Conservation (phyloP, 176 grass and related monocot genomes). For the Ensete ventricosum region DNA sequence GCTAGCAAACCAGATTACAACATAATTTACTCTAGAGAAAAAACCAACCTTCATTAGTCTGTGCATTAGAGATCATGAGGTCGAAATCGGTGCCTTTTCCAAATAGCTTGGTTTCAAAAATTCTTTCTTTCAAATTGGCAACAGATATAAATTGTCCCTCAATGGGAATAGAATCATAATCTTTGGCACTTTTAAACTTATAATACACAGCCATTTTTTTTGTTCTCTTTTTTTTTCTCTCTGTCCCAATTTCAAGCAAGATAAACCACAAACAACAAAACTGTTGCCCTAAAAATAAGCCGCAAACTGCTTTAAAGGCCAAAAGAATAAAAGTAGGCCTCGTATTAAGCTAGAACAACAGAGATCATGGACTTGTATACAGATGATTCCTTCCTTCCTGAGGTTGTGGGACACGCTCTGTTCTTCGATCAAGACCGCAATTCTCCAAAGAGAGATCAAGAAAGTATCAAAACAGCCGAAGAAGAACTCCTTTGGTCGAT, state of each 20-base stretch:
- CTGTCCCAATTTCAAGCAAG: slow-evolving; percentile 22
- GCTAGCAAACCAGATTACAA: not conserved
- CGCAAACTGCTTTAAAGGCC: slow-evolving; percentile 12
- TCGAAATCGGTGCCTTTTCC: slow-evolving; percentile 97
- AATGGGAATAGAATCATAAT: slow-evolving; percentile 86
- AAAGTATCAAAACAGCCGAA: not conserved
- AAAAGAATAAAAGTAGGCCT: slow-evolving; percentile 7
- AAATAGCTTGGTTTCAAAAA: slow-evolving; percentile 94
- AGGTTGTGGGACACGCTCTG: not conserved
- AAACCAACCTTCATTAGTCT: slow-evolving; percentile 89
- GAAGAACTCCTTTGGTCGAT: not conserved
- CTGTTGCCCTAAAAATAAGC: slow-evolving; percentile 4
- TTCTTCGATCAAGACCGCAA: not conserved
- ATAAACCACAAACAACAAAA: slow-evolving; percentile 15
- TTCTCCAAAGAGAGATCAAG: not conserved
- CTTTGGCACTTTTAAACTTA: slow-evolving; percentile 98
- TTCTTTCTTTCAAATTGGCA: slow-evolving; percentile 88
- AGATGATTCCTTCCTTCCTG: slow-evolving; percentile 7
- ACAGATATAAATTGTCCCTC: slow-evolving; percentile 98
- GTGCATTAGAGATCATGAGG: slow-evolving; percentile 91
- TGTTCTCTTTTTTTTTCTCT: slow-evolving; percentile 33
- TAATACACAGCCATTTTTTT: slow-evolving; percentile 83
- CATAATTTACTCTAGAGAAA: slow-evolving; percentile 27
- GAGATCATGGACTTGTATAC: slow-evolving; percentile 12
- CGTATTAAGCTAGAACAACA: slow-evolving; percentile 7